Conservation (phyloP, 306 rosid species). For the Echinosophora koreensis region DNA sequence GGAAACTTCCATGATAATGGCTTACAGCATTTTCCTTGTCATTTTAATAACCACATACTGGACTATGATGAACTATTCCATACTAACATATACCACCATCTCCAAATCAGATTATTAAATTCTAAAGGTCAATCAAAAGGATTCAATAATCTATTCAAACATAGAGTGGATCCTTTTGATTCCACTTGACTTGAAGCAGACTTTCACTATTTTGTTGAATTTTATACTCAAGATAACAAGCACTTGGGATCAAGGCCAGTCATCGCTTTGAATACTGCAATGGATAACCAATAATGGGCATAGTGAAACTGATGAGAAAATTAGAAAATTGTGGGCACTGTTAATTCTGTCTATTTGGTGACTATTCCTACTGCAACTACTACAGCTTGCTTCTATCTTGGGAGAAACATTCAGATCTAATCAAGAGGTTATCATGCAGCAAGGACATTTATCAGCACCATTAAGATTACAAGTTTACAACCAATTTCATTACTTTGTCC, state of each 20-base stretch:
- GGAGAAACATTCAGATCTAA: neutral
- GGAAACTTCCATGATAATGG: neutral
- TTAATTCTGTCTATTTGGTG: neutral
- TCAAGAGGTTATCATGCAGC: neutral
- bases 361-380: too few relatives aligned
- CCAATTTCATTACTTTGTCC: neutral
- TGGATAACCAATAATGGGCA: neutral
- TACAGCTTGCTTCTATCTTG: neutral
- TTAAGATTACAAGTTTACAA: neutral
- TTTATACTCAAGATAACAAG: slow-evolving; percentile 15
- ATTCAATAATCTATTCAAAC: neutral
- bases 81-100: neutral
- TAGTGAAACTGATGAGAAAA: neutral
- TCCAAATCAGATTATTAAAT: neutral
- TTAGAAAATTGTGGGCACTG: neutral
- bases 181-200: slow-evolving; percentile 15
- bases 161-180: slow-evolving; percentile 10
- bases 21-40: slow-evolving; percentile 19
- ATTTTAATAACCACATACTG: neutral
- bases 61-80: slow-evolving; percentile 6
- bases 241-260: neutral
- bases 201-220: neutral
- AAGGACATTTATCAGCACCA: neutral
- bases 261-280: slow-evolving; percentile 1
- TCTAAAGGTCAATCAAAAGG: neutral